Evolutionary conservation across 2,329 filamentous ascomycete genomes (phyloP), one percentile per base, ranked within the genome.

Genomic region (Endoconidiophora polonica): DNA sequence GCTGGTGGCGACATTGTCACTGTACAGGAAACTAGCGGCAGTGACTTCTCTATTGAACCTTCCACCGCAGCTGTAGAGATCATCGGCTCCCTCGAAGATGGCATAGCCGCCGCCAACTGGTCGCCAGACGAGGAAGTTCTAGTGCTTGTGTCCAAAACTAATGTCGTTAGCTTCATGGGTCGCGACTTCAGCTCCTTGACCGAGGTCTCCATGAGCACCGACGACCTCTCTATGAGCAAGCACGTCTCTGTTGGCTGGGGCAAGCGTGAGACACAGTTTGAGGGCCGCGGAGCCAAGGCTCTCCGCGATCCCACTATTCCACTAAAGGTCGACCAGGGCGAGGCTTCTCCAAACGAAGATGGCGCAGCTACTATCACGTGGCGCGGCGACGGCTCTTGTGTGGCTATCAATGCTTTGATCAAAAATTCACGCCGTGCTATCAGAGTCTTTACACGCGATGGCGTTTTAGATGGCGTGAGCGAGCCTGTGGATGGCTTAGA

Each of bases 211-310:
- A 78, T 96, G 63, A 77, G 75, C 0, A 62, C 70, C 0, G 85
- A 88, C 42, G 90, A 94, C 64, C 74, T 94, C 55, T 83, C 83
- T 58, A 77, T 79, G n/a, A 96, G 83, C 23, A 91, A 82, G 62
- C 88, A 95, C 68, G 91, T 95, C 52, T 93, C 87, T 18, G 90
- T 98, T 20, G 91, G 91, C 46, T 98, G 91, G 91, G 91, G 91
- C 53, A 96, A 96, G 69, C 86, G 84, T 61, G 91, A 98, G 66
- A 98, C 91, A 0, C 91, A 98, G 63, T 98, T 98, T 63, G 85
- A 95, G 60, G 91, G 91, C 46, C 86, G 85, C 59, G 79, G 88
- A 55, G 90, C 88, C 52, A 79, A 78, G 66, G 87, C 87, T 18
- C 69, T 96, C 56, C 77, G 86, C 49, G 91, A 98, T 63, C 91